Evolutionary conservation across 768 basidiomycete genomes (phyloP), one percentile per base, ranked within the genome.

Genomic region (Mycena amicta): DNA sequence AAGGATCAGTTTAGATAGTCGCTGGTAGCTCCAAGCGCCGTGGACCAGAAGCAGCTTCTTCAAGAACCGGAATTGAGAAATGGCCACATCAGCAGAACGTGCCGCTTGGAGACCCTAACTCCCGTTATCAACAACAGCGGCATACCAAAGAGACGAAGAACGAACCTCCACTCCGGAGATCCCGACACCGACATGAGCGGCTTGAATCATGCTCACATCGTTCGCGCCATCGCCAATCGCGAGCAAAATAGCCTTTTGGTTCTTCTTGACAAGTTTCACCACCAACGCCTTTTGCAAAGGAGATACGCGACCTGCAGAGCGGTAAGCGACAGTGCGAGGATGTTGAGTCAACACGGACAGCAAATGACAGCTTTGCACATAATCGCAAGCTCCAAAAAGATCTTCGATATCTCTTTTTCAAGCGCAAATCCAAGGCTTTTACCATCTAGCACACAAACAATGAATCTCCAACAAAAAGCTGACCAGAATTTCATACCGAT

Each of bases 351-450:
- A n/a, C 12, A 78, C 90, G 61, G 67, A 95, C 96, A 99, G 73
- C 96, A 98, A 33, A 99, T 89, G 50, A 98, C 97, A 28, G 97
- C 96, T 68, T 98, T 98, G 80, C 97, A 99, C 88, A 98, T 88
- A 65, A 98, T 86, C 1, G 96, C 96, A 37, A 99, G 77, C 71
- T 99, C 97, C 55, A 98, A 80, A 78, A 99, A 98, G 5, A 81
- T 81, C 68, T 91, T 90, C 22, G 93, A 92, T 5, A 95, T 74
- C 22, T 92, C 92, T 74, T 98, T 98, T 70, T 98, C 94, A 50
- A 99, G 77, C 1, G 97, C 97, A 71, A 85, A 98, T 1, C 85
- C 85, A 20, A 99, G 76, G 66, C 94, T 98, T 75, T 97, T 98
- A 37, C 97, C 97, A 68, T 99, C 95, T 96, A 66, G 3, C 41